A percentile compares a stretch with the other conserved stretches of the same genome.
These are phyloP conservation scores for Coemansia erecta DNA, from an alignment of 192 early-diverging fungal species.

Conservation along the genomic window DNA sequence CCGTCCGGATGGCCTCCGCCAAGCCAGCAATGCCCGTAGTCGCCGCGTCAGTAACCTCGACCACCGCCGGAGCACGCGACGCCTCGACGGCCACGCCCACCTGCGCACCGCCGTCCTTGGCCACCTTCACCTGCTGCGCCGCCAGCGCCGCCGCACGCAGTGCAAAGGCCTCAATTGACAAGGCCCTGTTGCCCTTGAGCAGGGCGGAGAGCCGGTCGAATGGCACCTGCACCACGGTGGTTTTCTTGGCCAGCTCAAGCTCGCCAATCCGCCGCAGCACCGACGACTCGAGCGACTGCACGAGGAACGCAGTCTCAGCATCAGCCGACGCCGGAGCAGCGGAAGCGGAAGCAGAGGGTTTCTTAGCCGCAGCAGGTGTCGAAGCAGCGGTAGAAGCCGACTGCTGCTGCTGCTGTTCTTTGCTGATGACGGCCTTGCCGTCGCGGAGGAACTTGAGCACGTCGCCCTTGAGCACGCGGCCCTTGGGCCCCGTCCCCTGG, in stretches of 20 bases:
- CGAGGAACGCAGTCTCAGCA: constrained; percentile 39
- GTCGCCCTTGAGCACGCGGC: constrained; percentile 75
- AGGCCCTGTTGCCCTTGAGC: constrained; percentile 19
- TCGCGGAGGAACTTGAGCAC: constrained; percentile 61
- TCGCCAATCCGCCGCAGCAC: constrained; percentile 44
- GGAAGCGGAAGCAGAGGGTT: background rate
- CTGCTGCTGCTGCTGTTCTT: background rate
- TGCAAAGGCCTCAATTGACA: constrained; percentile 22
- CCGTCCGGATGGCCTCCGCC: constrained; percentile 27
- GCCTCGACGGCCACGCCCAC: constrained; percentile 64
- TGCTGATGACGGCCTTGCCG: constrained; percentile 56
- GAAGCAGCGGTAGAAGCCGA: background rate
- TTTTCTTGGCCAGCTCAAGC: constrained; percentile 38
- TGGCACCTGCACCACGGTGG: constrained; percentile 35
- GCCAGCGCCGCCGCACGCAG: constrained; percentile 44
- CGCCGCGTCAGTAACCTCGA: constrained; percentile 30
- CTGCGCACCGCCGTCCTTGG: constrained; percentile 55
- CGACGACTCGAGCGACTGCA: constrained; percentile 42
- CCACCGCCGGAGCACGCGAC: constrained; percentile 22
- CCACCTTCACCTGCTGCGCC: constrained; percentile 32
- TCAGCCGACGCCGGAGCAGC: constrained; percentile 13
- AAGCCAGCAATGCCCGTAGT: constrained; percentile 28
- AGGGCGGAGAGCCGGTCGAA: constrained; percentile 30
- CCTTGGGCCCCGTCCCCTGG: constrained; percentile 61
- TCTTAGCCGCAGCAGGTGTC: background rate